phyloP scores from a whole-genome alignment of 176 grass and related monocot species.

The Tillandsia fasciculata region DNA sequence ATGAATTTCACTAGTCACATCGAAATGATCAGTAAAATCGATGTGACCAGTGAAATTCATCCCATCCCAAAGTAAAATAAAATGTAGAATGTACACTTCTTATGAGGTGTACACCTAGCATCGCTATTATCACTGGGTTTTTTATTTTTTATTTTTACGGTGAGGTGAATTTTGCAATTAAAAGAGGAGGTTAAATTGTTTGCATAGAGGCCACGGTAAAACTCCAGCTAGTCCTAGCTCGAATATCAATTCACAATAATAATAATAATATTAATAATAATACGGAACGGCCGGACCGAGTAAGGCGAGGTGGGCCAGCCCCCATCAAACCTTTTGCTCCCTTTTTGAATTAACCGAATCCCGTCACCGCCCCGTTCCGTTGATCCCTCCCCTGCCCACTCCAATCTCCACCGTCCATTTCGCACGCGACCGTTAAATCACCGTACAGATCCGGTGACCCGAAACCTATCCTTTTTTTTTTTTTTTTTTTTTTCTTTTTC shows the following conservation, averaged over 20 bases:
- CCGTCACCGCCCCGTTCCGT: background rate
- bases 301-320: constrained; percentile 15
- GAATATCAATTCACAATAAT: background rate
- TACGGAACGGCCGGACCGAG: constrained; percentile 1
- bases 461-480: background rate
- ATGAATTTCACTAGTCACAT: no score
- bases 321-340: constrained; percentile 9
- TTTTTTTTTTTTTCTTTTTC: constrained; percentile 12
- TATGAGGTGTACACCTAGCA: no score
- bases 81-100: no score
- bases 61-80: no score
- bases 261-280: background rate
- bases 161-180: no score
- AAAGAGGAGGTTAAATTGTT: no score
- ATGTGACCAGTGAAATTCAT: no score
- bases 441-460: background rate
- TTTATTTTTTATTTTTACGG: no score
- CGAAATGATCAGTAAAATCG: no score
- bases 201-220: no score
- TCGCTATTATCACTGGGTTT: no score
- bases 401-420: constrained; percentile 7
- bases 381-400: background rate
- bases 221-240: no score
- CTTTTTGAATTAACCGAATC: constrained; percentile 16
- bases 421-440: background rate